Evolutionary conservation across 2,329 filamentous ascomycete genomes (phyloP).

Genomic region (Penicillium sp.): DNA sequence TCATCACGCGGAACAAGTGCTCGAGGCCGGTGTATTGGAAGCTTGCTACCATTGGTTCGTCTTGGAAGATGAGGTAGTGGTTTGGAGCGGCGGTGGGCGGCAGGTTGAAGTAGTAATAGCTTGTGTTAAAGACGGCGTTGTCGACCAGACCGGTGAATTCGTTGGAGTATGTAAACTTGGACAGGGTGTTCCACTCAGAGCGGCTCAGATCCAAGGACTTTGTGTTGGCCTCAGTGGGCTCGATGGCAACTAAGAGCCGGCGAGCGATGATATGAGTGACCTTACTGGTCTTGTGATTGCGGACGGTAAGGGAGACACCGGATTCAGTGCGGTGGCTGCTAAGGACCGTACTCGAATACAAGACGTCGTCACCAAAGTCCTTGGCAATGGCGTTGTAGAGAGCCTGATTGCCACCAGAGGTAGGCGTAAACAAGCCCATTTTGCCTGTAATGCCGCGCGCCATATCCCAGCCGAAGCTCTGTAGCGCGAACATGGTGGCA

Average conservation of each 20-base stretch:
- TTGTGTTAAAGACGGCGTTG: conserved; percentile 31
- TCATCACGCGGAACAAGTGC: conserved; percentile 22
- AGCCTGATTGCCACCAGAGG: conserved; percentile 37
- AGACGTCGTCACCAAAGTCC: conserved; percentile 40
- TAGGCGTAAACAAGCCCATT: conserved; percentile 30
- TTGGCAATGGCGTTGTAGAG: conserved; percentile 43
- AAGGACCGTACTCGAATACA: conserved; percentile 39
- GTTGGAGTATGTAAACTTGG: conserved; percentile 34
- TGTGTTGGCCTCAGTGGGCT: conserved; percentile 38
- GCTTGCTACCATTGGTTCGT: conserved; percentile 16
- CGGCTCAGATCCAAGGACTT: conserved; percentile 34
- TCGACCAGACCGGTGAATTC: conserved; percentile 38
- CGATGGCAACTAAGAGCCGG: conserved; percentile 39
- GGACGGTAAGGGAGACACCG: conserved; percentile 34
- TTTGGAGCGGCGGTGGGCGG: conserved; percentile 49
- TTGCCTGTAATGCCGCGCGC: conserved; percentile 33
- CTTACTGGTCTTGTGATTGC: conserved; percentile 25
- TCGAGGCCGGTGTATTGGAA: conserved; percentile 23
- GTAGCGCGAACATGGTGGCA: conserved; percentile 14
- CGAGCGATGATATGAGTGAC: conserved; percentile 33
- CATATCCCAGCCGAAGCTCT: conserved; percentile 16
- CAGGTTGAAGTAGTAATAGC: conserved; percentile 19
- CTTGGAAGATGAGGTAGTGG: conserved; percentile 19
- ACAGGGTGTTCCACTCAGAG: conserved; percentile 33
- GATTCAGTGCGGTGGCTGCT: conserved; percentile 15